phyloP scores from a whole-genome alignment of 495 filamentous ascomycete species.

The Penicillium odoratum region DNA sequence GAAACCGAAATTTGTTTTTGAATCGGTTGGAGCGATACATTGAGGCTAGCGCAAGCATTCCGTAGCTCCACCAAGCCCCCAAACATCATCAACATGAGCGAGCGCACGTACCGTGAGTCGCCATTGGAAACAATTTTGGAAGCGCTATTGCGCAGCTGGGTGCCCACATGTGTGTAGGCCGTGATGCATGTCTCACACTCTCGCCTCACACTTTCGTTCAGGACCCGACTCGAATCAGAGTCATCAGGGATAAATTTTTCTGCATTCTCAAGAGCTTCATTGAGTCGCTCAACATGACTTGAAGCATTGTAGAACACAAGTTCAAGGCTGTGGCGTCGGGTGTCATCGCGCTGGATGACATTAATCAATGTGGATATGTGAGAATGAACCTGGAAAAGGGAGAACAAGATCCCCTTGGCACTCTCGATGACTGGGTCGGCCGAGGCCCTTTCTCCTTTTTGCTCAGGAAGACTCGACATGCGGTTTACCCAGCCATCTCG shows the following conservation, averaged over 20 bases:
- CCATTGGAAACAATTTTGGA: conserved; percentile 70
- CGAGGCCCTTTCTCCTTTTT: conserved; percentile 61
- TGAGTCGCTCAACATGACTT: conserved; percentile 70
- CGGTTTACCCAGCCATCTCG: conserved; percentile 65
- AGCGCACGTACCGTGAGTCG: conserved; percentile 77
- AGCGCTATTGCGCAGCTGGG: conserved; percentile 67
- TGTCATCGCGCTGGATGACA: conserved; percentile 65
- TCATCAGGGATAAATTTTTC: conserved; percentile 46
- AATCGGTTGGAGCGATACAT: conserved; percentile 26
- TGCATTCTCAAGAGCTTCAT: conserved; percentile 68
- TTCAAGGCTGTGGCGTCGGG: conserved; percentile 70
- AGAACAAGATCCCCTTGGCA: conserved; percentile 84
- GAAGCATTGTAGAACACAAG: conserved; percentile 77
- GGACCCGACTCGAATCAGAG: conserved; percentile 42
- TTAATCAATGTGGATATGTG: conserved; percentile 71
- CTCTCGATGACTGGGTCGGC: conserved; percentile 71
- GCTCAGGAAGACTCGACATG: conserved; percentile 81
- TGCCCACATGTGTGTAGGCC: conserved; percentile 73
- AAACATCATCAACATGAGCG: conserved; percentile 75
- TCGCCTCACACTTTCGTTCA: conserved; percentile 60
- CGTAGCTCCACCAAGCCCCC: conserved; percentile 77
- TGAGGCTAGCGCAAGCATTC: conserved; percentile 50
- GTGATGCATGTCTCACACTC: conserved; percentile 69
- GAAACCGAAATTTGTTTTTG: conserved; percentile 24
- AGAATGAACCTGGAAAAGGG: conserved; percentile 77